Evolutionary conservation across 2,329 filamentous ascomycete genomes (phyloP), one percentile per base, ranked within the genome.

Genomic region (Pseudogymnoascus sp.): DNA sequence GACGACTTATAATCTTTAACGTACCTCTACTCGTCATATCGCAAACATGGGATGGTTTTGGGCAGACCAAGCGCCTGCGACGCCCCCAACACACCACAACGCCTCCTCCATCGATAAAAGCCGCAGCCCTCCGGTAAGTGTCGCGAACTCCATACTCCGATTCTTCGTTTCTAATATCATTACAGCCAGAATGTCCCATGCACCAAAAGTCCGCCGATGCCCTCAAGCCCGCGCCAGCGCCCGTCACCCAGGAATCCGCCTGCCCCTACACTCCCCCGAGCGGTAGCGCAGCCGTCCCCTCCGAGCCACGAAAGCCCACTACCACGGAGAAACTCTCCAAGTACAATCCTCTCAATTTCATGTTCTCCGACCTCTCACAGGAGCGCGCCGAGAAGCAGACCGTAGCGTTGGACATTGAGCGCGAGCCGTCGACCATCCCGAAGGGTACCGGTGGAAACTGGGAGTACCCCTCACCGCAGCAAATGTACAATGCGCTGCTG

Each of bases 401-500:
- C 3, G 77, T 89, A 25, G 79, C 82, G 23, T 84, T 99, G 0
- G 90, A 93, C 0, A 89, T 93, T 1, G 84, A 87, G 5, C 89
- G 95, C 69, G 92, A 97, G 75, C 78, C 84, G 31, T 96, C 91
- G 0, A 92, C 93, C 0, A 99, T 99, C 69, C 95, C 95, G n/a
- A 89, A 89, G 69, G 91, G 90, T 71, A 86, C 89, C 65, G 83
- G 85, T 59, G 85, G 87, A 56, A 96, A 90, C 71, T 99, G 95
- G 95, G 95, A 97, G 76, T 99, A 99, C 74, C 95, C 95, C 0
- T 97, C 92, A 0, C 93, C 95, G 0, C 95, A 99, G 78, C 95
- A 99, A 77, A 99, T 99, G 95, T 99, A 97, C 82, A 97, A 99
- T 72, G 95, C 95, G 6, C 88, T 99, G 77, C 79, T 97, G 66